Evolutionary conservation across 2,329 filamentous ascomycete species (phyloP), one percentile per base, ranked within the genome.

Genomic region (Pseudopyrenochaeta lycopersici): DNA sequence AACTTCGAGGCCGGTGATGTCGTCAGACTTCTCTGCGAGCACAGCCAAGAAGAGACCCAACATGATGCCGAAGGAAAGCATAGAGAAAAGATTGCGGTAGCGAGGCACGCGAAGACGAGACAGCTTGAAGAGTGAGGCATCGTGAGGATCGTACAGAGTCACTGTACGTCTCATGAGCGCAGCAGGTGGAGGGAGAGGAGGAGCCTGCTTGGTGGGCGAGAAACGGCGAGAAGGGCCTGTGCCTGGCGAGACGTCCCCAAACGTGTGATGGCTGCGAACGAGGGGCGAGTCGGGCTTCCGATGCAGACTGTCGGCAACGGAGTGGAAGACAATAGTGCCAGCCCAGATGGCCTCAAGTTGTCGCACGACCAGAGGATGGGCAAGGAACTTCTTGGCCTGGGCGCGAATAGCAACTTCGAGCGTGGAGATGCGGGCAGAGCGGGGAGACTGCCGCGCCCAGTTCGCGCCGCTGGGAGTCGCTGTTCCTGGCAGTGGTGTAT

Each of bases 291-390:
- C 73, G 27, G 81, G 82, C 42, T 78, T 77, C 38, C 92, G 88
- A 73, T 97, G 94, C 20, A 97, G 79, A 60, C 85, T 90, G 73
- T 97, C 93, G 4, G 92, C 91, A 11, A 89, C 87, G 1, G 92
- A 95, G 76, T 97, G 92, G 70, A 98, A 97, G 62, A 95, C 92
- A 61, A 98, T 95, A 15, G 90, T 94, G 23, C 94, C 94, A 17
- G 92, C 94, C 94, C 94, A 98, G 57, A 98, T 97, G 39, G 92
- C 93, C 75, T 97, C 92, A n/a, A 98, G 82, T 71, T 97, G 93
- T 74, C 96, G 92, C 7, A 97, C 90, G 0, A 97, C 92, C 3
- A 97, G 81, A 0, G 94, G 93, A 70, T 97, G 93, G 7, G 94
- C 90, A 4, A 98, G 82, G 64, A 97, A 96, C 64, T 92, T 89